These are phyloP conservation scores for Gentiana straminea DNA, from an alignment of 257 asterid species.

Conservation along the genomic window DNA sequence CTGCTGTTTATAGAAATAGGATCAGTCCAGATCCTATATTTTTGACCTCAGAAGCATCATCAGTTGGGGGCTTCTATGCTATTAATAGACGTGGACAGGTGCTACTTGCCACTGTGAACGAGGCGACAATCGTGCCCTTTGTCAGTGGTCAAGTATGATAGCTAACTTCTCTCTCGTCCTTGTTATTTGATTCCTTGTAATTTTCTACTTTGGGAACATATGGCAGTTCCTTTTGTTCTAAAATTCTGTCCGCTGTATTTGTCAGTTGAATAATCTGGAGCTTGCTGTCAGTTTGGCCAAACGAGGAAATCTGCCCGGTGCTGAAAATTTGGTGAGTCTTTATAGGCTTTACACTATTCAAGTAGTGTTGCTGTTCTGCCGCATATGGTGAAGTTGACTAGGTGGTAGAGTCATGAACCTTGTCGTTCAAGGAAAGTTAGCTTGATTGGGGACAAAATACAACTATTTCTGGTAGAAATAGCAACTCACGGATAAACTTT, in stretches of 20 bases:
- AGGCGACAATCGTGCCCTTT: conserved; percentile 81
- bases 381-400: background rate
- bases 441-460: no score
- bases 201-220: no score
- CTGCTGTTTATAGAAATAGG: conserved; percentile 95
- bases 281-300: conserved; percentile 98
- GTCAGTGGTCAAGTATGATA: conserved; percentile 94
- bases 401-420: background rate
- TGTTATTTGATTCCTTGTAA: no score
- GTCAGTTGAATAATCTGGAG: conserved; percentile 94
- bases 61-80: conserved; percentile 94
- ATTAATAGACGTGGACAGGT: conserved; percentile 97
- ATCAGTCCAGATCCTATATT: conserved; percentile 98
- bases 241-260: conserved; percentile 9
- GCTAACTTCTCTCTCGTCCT: conserved; percentile 5
- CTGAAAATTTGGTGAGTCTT: conserved; percentile 82
- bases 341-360: background rate
- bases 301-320: conserved; percentile 99
- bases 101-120: conserved; percentile 90
- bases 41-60: conserved; percentile 87
- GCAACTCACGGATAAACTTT: background rate
- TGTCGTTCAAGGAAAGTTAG: no score
- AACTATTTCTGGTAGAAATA: no score
- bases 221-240: background rate
- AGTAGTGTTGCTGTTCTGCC: background rate